Evolutionary conservation across 2,329 filamentous ascomycete species (phyloP), one percentile per base, ranked within the genome.

Genomic region (Neopestalotiopsis clavispora): DNA sequence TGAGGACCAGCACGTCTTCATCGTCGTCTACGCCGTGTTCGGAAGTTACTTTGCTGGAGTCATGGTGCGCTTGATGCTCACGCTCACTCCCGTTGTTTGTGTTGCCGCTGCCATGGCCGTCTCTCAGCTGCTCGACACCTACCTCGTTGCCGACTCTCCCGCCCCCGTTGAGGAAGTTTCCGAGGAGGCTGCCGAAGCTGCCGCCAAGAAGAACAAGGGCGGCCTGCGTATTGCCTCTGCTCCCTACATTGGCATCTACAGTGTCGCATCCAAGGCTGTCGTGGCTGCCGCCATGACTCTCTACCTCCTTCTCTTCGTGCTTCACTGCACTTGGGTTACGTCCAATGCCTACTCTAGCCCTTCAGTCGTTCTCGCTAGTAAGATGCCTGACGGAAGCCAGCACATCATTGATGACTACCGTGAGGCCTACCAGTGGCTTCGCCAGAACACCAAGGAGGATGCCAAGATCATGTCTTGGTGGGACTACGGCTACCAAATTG

Each of bases 381-480:
- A 91, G 74, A 87, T 97, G 83, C 94, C 95, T 1, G 96, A 99
- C 78, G 96, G 97, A 71, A 96, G 91, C 80, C 95, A 98, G 80
- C 95, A 97, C 83, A 99, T 99, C 79, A 99, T 99, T 77, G 96
- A 99, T 78, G 96, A 99, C 81, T 99, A 99, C 84, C 92, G 96
- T 78, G 96, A 99, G 87, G 96, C 96, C 1, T 99, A 99, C 84
- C 97, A 99, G 84, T 99, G 96, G 96, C 91, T 99, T 64, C 93
- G 96, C 72, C 96, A 99, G 82, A 99, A 99, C 85, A 99, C 97
- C 10, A 88, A 92, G 70, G 89, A 95, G 74, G 93, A 98, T 76
- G 95, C 97, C 78, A 99, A 98, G 88, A 92, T 99, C 79, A 98
- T 98, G 95, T 96, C 95, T 1, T 99, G 96, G 96, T 99, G 96